Evolutionary conservation across 2,329 filamentous ascomycete genomes (phyloP), one percentile per base, ranked within the genome.

Genomic region (Monosporascus sp.): DNA sequence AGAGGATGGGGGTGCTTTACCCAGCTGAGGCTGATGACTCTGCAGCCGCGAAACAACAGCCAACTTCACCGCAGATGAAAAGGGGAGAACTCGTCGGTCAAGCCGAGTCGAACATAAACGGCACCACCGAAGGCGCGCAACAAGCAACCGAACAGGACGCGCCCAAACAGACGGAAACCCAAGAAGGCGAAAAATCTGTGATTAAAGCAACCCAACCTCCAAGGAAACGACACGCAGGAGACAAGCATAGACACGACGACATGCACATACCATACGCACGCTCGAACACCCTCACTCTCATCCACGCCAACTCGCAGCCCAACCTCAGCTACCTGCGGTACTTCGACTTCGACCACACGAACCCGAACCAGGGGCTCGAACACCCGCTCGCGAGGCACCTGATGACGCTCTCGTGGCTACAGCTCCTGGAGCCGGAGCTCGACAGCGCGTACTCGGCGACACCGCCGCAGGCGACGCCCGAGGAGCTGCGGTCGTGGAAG

Each of bases 291-390:
- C 83, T 90, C 58, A 96, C 91, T 1, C 70, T 96, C 49, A 72
- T 96, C 37, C 91, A 96, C 70, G 74, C 86, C 49, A 90, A 92
- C 69, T 82, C 87, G 31, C 91, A 96, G 69, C 89, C 91, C 2
- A 97, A 97, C 68, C 82, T 97, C 54, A 86, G 86, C 18, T 81
- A 94, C 48, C 80, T 99, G 20, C 89, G 89, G 67, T 95, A 96
- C 76, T 97, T 96, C 72, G 84, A 84, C 68, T 97, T 86, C 72
- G 90, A 96, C 70, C 75, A 80, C 60, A 80, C 81, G 54, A 83
- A 83, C 56, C 83, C 85, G 44, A 80, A 79, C 58, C 80, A 77
- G 51, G 76, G 80, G 15, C 76, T 83, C 24, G 69, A 74, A 0
- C 94, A 97, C 66, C 93, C 94, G 1, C 82, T 99, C 11, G 81